Evolutionary conservation across 1,284 basidiomycete species (phyloP).

Genomic region (Leccinum fuscescens): DNA sequence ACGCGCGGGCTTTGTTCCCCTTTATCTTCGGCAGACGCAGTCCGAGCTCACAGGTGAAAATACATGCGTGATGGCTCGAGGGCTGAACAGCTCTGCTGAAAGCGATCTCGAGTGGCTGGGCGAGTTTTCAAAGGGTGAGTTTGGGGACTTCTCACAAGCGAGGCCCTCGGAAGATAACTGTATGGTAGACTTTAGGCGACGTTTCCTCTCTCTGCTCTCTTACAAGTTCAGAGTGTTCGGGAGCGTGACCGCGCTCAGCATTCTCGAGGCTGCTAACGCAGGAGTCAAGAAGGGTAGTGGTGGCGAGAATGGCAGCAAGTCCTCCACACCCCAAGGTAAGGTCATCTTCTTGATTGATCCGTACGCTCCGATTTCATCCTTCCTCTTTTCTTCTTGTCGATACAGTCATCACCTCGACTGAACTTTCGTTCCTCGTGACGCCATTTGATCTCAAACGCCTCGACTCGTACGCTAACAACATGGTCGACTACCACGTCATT

Average conservation of each 20-base stretch:
- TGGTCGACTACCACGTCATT: conserved; percentile 95
- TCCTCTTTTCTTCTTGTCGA: neutral
- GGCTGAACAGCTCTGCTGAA: conserved; percentile 68
- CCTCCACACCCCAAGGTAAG: conserved; percentile 37
- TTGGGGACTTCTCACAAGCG: neutral
- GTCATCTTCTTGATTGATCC: conserved; percentile 9
- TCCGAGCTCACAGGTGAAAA: conserved; percentile 98
- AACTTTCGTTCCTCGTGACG: conserved; percentile 75
- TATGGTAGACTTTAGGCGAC: conserved; percentile 79
- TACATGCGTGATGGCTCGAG: conserved; percentile 89
- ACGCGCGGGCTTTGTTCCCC: conserved; percentile 84
- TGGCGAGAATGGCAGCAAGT: conserved; percentile 38
- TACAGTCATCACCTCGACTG: conserved; percentile 57
- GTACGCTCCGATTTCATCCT: neutral
- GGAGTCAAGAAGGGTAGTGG: conserved; percentile 53
- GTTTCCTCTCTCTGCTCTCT: conserved; percentile 88
- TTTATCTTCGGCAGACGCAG: conserved; percentile 91
- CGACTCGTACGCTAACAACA: conserved; percentile 93
- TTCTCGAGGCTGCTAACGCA: conserved; percentile 81
- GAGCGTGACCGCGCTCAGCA: conserved; percentile 81
- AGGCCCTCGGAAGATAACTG: neutral
- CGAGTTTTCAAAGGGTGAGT: conserved; percentile 85
- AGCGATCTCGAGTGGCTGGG: conserved; percentile 77
- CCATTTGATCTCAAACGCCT: conserved; percentile 97
- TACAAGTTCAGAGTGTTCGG: conserved; percentile 96